These are phyloP conservation scores for Termitomyces sp. DNA, from an alignment of 1,284 basidiomycete species.

Conservation along the genomic window DNA sequence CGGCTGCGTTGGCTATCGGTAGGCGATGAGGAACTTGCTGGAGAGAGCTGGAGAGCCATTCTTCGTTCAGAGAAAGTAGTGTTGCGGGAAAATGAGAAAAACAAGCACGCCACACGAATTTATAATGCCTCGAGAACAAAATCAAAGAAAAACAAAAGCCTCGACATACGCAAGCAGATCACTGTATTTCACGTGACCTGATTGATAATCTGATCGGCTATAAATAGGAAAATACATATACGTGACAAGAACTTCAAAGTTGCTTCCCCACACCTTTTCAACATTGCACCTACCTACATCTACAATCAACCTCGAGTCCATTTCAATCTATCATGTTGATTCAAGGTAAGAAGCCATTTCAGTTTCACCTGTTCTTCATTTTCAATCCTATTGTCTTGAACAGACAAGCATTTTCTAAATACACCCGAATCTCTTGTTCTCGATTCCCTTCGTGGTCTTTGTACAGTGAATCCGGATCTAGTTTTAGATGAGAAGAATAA, in stretches of 20 bases:
- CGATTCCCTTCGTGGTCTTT: constrained; percentile 74
- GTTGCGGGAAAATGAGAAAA: constrained; percentile 5
- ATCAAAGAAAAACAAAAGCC: constrained; percentile 13
- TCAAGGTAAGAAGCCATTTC: constrained; percentile 24
- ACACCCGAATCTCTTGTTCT: constrained; percentile 63
- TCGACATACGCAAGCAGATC: constrained; percentile 2
- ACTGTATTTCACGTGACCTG: constrained; percentile 3
- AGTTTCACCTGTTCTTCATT: not conserved
- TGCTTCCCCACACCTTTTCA: not conserved
- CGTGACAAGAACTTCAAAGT: not conserved
- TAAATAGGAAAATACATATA: not conserved
- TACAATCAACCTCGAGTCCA: not conserved
- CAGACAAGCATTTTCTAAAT: constrained; percentile 75
- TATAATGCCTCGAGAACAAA: constrained; percentile 9
- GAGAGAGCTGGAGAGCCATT: constrained; percentile 26
- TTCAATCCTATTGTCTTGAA: not conserved
- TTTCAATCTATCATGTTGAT: constrained; percentile 24
- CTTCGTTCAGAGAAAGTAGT: constrained; percentile 1
- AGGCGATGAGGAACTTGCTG: constrained; percentile 25
- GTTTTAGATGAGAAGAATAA: constrained; percentile 63
- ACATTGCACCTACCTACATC: not conserved
- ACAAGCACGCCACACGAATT: constrained; percentile 12
- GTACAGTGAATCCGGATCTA: constrained; percentile 65
- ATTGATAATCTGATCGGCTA: not conserved
- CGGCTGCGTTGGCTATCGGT: constrained; percentile 32